Evolutionary conservation across 257 asterid species (phyloP), one percentile per base, ranked within the genome.

Genomic region (Petunia axillaris): DNA sequence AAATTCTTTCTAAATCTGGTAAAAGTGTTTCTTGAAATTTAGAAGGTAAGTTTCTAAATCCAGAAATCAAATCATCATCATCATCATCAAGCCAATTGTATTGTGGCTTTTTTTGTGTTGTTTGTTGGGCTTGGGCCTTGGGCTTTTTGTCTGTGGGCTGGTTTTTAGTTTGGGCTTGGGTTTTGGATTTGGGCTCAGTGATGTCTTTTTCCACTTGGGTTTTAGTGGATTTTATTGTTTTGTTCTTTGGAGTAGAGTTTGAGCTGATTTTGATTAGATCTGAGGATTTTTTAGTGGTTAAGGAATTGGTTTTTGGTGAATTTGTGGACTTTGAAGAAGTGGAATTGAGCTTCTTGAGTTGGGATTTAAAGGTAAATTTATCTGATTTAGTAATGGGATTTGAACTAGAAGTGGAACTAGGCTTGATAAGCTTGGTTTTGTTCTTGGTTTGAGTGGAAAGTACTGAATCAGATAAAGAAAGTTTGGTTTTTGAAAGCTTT

Each of bases 1-100:
- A 95, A 57, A 95, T 88, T 76, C 71, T 88, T 60, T 92, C 93
- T 85, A 95, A 85, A 85, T 95, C 99, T 64, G 99, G 98, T 59
- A 92, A 82, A 8, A 95, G 74, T 0, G 92, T 74, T 87, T 92
- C 93, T 79, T 92, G 98, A 50, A 94, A 94, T 66, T 90, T 92
- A 44, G 94, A 83, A 43, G 98, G 92, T 52, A 94, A 87, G 81
- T 82, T 87, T 82, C 90, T 89, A 87, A 95, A 89, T 1, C 76
- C 97, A 0, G 98, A 55, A 13, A 95, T 92, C 74, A 92, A 76
- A 52, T 89, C 92, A 14, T 89, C 96, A 0, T 90, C 91, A 1
- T 85, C 91, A 8, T 88, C 90, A 0, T 86, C 93, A 46, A 89
- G 13, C 92, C 90, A 83, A 53, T 62, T 87, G 84, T 43, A 62